Evolutionary conservation across 352 stramenopile species (phyloP).

Genomic region (Ophiocytium majus): DNA sequence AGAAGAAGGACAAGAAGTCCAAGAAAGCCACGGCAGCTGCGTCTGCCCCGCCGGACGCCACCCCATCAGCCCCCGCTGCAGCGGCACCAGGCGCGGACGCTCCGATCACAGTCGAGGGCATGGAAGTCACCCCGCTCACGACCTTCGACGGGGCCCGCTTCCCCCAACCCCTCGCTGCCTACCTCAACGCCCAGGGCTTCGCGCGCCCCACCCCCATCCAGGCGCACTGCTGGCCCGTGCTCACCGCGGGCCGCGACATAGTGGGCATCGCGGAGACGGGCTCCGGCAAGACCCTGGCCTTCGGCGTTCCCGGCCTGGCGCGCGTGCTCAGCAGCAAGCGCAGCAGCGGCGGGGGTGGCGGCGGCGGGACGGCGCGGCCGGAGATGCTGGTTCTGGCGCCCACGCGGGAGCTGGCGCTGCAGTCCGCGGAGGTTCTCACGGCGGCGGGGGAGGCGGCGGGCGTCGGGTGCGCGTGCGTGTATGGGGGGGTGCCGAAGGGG

Average conservation of each 20-base stretch:
- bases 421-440: conserved; percentile 89
- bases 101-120: conserved; percentile 70
- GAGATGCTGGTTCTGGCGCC: conserved; percentile 89
- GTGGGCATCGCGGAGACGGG: conserved; percentile 84
- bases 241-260: conserved; percentile 76
- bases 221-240: conserved; percentile 90
- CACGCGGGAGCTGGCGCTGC: conserved; percentile 92
- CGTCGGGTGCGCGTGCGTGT: conserved; percentile 83
- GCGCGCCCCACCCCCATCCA: conserved; percentile 92
- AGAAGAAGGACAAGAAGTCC: conserved; percentile 64
- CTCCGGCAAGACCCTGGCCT: conserved; percentile 94
- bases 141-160: conserved; percentile 74
- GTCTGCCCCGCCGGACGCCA: conserved; percentile 16
- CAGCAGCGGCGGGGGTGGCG: neutral
- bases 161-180: conserved; percentile 76
- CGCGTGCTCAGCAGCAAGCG: conserved; percentile 64
- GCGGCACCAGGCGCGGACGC: conserved; percentile 17
- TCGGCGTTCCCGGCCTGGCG: conserved; percentile 84
- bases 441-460: conserved; percentile 80
- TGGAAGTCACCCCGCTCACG: conserved; percentile 79
- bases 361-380: conserved; percentile 60
- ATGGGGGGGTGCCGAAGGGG: conserved; percentile 90
- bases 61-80: conserved; percentile 14
- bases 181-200: conserved; percentile 73
- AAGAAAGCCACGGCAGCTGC: conserved; percentile 59